These are phyloP conservation scores for Thelonectria discophora DNA, from an alignment of 2,329 filamentous ascomycete species.

Conservation along the genomic window DNA sequence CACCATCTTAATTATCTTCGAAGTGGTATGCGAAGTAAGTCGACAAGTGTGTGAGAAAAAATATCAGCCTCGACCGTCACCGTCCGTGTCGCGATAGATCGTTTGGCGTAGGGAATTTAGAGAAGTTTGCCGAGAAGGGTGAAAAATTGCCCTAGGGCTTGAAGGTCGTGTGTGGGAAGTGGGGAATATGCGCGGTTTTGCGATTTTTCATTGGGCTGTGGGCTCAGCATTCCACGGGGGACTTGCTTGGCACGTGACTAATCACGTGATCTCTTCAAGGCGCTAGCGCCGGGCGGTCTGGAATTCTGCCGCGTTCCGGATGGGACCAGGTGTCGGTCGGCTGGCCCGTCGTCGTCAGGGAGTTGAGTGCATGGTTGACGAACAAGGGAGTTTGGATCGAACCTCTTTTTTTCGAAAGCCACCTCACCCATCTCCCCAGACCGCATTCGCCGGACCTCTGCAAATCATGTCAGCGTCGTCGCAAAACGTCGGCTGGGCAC, in stretches of 20 bases:
- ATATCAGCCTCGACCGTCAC: slow-evolving; percentile 49
- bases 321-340: slow-evolving; percentile 36
- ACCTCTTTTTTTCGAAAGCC: slow-evolving; percentile 12
- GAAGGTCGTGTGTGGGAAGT: slow-evolving; percentile 38
- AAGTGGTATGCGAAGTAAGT: slow-evolving; percentile 54
- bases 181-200: slow-evolving; percentile 32
- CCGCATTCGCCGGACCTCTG: slow-evolving; percentile 12
- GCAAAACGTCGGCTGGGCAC: slow-evolving; percentile 81
- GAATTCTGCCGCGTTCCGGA: slow-evolving; percentile 36
- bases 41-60: slow-evolving; percentile 48
- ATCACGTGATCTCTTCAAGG: slow-evolving; percentile 4
- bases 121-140: slow-evolving; percentile 49
- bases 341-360: slow-evolving; percentile 35
- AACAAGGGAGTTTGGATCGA: slow-evolving; percentile 28
- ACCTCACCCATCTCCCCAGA: slow-evolving; percentile 28
- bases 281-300: slow-evolving; percentile 42
- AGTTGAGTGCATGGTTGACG: slow-evolving; percentile 25
- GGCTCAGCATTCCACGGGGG: slow-evolving; percentile 13
- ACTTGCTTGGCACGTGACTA: slow-evolving; percentile 35
- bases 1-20: slow-evolving; percentile 60
- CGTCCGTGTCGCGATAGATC: slow-evolving; percentile 49
- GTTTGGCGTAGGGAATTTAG: slow-evolving; percentile 46
- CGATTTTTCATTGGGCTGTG: slow-evolving; percentile 47
- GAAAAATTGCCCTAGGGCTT: slow-evolving; percentile 53
- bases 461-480: slow-evolving; percentile 60